Evolutionary conservation across 2,329 filamentous ascomycete genomes (phyloP).

Genomic region (Aspergillus tamarii): DNA sequence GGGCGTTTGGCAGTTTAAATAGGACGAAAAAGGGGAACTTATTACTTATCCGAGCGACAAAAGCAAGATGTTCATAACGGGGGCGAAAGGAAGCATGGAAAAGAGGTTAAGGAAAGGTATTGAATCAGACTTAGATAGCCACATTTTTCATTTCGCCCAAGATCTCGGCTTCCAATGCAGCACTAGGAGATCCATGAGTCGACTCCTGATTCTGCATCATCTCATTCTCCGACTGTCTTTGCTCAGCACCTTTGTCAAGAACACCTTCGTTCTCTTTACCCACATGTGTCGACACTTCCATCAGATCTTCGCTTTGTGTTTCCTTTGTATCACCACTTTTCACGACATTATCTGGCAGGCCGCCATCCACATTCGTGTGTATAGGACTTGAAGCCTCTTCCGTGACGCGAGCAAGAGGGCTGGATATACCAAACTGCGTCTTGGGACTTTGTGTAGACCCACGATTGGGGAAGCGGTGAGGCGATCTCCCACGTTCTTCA

Average conservation of each 20-base stretch:
- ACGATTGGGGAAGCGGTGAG: conserved; percentile 50
- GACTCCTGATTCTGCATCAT: conserved; percentile 35
- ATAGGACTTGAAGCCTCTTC: conserved; percentile 47
- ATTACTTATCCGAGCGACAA: conserved; percentile 7
- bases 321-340: conserved; percentile 34
- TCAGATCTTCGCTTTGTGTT: conserved; percentile 40
- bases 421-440: conserved; percentile 46
- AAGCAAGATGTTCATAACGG: conserved; percentile 11
- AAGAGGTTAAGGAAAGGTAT: conserved; percentile 14
- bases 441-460: conserved; percentile 49
- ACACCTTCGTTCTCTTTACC: conserved; percentile 39
- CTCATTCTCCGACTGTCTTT: conserved; percentile 31
- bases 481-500: conserved; percentile 53
- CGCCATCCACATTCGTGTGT: conserved; percentile 35
- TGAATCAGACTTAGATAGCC: conserved; percentile 40
- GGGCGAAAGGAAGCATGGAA: conserved; percentile 12
- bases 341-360: conserved; percentile 35
- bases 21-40: conserved; percentile 8
- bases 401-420: conserved; percentile 51
- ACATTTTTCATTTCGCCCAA: conserved; percentile 54
- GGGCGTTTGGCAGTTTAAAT: conserved; percentile 27
- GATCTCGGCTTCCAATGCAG: conserved; percentile 40
- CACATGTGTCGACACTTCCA: conserved; percentile 44
- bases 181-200: conserved; percentile 31
- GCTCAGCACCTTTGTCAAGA: conserved; percentile 24